Evolutionary conservation across 768 basidiomycete genomes (phyloP).

Genomic region (Amanita rubescens): DNA sequence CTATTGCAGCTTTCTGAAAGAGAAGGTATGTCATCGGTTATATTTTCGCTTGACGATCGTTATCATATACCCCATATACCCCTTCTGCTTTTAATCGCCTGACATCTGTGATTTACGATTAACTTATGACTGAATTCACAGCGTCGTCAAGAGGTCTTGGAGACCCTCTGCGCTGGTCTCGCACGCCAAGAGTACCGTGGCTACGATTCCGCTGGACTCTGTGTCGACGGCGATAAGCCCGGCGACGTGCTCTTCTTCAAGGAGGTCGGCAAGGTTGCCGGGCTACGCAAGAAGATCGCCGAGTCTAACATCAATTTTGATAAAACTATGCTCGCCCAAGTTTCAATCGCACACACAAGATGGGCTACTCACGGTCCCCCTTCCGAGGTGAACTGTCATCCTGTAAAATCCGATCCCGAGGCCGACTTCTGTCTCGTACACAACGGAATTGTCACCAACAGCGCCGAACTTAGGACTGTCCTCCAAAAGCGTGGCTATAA

Average conservation of each 20-base stretch:
- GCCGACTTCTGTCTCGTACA: slow-evolving; percentile 92
- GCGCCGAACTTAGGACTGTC: slow-evolving; percentile 78
- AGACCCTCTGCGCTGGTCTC: slow-evolving; percentile 85
- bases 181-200: slow-evolving; percentile 96
- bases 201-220: slow-evolving; percentile 91
- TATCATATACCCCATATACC: background rate
- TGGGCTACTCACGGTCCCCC: slow-evolving; percentile 99
- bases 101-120: background rate
- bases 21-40: slow-evolving; percentile 59
- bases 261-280: slow-evolving; percentile 95
- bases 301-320: slow-evolving; percentile 60
- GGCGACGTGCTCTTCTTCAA: slow-evolving; percentile 83
- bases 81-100: background rate
- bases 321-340: slow-evolving; percentile 78
- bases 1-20: slow-evolving; percentile 91
- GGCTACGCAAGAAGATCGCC: slow-evolving; percentile 84
- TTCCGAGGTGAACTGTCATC: slow-evolving; percentile 87
- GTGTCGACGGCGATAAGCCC: slow-evolving; percentile 85
- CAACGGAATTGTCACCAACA: slow-evolving; percentile 99
- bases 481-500: slow-evolving; percentile 93
- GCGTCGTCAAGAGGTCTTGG: slow-evolving; percentile 87
- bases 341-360: slow-evolving; percentile 97
- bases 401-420: slow-evolving; percentile 73
- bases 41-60: background rate
- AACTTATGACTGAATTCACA: slow-evolving; percentile 24